Conservation (phyloP, 106 monocot genomes). For the Narthecium ossifragum region DNA sequence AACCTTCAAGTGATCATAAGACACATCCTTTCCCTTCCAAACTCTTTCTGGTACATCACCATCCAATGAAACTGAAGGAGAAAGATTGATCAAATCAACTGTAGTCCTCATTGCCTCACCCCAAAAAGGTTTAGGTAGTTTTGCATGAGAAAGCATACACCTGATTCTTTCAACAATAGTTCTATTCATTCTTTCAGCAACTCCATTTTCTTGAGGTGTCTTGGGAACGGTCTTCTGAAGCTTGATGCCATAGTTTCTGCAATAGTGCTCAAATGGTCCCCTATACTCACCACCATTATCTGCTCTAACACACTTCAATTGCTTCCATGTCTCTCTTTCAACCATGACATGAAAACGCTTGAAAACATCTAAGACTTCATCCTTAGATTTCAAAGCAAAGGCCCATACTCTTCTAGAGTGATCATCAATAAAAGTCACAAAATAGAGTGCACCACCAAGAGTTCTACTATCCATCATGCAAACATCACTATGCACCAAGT, state of each 20-base stretch:
- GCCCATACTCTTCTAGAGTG: neutral
- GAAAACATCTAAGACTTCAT: neutral
- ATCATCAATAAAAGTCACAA: constrained; percentile 4
- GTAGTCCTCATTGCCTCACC: constrained; percentile 12
- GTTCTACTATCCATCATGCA: constrained; percentile 1
- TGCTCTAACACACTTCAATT: neutral
- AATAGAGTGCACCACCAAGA: neutral
- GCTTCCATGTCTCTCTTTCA: constrained; percentile 2
- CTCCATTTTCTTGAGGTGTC: constrained; percentile 11
- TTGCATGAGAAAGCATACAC: neutral
- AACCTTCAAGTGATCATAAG: constrained; percentile 1
- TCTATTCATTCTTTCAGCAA: neutral
- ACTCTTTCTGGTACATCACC: constrained; percentile 2
- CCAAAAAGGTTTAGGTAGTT: constrained; percentile 5
- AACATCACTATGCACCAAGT: constrained; percentile 8
- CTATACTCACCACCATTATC: neutral
- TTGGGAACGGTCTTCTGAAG: constrained; percentile 2
- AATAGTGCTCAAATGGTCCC: constrained; percentile 1
- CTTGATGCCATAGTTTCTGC: neutral
- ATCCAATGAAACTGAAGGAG: neutral
- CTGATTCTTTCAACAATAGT: neutral
- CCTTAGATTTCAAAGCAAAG: constrained; percentile 4
- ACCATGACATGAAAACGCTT: neutral
- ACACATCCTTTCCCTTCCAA: constrained; percentile 7
- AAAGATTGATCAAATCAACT: constrained; percentile 6